Percentiles rank a stretch among this genome's conserved stretches.
Evolutionary conservation across 345 rosid species (phyloP).

Genomic region (Rubroshorea leprosula): DNA sequence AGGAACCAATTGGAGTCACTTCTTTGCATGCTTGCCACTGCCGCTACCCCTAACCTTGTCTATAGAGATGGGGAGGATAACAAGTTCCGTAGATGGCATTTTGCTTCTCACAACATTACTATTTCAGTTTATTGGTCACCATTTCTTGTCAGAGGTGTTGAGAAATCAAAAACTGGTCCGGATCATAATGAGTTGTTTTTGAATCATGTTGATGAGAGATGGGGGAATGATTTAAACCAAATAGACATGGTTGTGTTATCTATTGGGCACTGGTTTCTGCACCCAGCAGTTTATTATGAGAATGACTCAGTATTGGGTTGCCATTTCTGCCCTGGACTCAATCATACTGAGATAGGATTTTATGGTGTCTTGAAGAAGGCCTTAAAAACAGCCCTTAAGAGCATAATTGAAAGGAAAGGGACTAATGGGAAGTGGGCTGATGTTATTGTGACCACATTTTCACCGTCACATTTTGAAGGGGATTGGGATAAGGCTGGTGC

Average conservation of each 20-base stretch:
- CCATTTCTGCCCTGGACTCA: slow-evolving; percentile 69
- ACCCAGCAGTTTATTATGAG: slow-evolving; percentile 80
- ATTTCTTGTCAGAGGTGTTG: slow-evolving; percentile 75
- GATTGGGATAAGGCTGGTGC: slow-evolving; percentile 93
- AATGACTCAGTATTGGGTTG: slow-evolving; percentile 67
- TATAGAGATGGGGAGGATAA: slow-evolving; percentile 65
- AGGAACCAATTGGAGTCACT: slow-evolving; percentile 95
- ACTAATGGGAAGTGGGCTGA: slow-evolving; percentile 20
- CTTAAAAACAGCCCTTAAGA: slow-evolving; percentile 51
- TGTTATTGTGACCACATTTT: slow-evolving; percentile 63
- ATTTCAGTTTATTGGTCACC: slow-evolving; percentile 94
- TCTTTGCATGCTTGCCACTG: slow-evolving; percentile 66
- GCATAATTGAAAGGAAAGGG: slow-evolving; percentile 31
- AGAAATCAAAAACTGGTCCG: slow-evolving; percentile 58
- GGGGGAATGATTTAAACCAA: slow-evolving; percentile 59
- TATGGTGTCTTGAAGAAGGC: slow-evolving; percentile 71
- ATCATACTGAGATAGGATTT: slow-evolving; percentile 74
- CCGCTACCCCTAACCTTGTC: slow-evolving; percentile 48
- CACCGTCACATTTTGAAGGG: slow-evolving; percentile 94
- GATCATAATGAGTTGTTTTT: slow-evolving; percentile 60
- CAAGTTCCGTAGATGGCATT: slow-evolving; percentile 75
- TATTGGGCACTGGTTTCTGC: slow-evolving; percentile 89
- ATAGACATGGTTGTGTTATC: slow-evolving; percentile 63
- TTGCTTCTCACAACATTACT: slow-evolving; percentile 45
- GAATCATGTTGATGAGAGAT: slow-evolving; percentile 68